Evolutionary conservation across 2,329 filamentous ascomycete species (phyloP).

Genomic region (Xylaria sp.): DNA sequence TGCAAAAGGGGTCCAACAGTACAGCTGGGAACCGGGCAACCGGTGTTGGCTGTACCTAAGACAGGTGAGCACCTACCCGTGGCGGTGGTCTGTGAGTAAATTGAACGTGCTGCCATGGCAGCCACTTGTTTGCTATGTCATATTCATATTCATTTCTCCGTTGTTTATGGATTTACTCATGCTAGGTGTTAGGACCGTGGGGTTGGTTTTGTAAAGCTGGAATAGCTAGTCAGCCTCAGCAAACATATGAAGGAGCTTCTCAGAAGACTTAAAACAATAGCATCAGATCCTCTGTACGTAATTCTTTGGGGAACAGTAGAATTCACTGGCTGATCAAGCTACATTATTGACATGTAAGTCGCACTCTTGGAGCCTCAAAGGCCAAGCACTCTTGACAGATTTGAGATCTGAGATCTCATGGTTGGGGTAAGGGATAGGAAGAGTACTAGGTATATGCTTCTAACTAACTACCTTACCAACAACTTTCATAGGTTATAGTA

Average conservation of each 20-base stretch:
- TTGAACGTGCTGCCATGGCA: not conserved
- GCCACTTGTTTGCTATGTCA: conserved; percentile 8
- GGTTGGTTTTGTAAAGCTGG: not conserved
- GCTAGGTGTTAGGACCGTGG: not conserved
- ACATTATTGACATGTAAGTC: not conserved
- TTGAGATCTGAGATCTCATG: not conserved
- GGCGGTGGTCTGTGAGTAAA: not conserved
- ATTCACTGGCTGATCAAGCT: not conserved
- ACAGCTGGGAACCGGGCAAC: not conserved
- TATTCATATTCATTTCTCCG: not conserved
- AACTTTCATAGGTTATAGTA: no score
- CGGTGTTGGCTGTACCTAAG: not conserved
- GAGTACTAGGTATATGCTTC: not conserved
- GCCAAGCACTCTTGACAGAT: not conserved
- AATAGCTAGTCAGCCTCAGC: not conserved
- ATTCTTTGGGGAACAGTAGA: not conserved
- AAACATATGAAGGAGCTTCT: not conserved
- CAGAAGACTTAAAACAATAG: not conserved
- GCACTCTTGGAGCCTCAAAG: not conserved
- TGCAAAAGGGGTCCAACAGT: not conserved
- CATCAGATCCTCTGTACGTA: not conserved
- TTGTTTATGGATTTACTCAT: not conserved
- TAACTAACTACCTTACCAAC: no score
- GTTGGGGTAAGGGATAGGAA: not conserved
- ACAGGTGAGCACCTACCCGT: conserved; percentile 5